phyloP scores from a whole-genome alignment of 164 flowering plant genomes.

The Umbilicus rupestris region DNA sequence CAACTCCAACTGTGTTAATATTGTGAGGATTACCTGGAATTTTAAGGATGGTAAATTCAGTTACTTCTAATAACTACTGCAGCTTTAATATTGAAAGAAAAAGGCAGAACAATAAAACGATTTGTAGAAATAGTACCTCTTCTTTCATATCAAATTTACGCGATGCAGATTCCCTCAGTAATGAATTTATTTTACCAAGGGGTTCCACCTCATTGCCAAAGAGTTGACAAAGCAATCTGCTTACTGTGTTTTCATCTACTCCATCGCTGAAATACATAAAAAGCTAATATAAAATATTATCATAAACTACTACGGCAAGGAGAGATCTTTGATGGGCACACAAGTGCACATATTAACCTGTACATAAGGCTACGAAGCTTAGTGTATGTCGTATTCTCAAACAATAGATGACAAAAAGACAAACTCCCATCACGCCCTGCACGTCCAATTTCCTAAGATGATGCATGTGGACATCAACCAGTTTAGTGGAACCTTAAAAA shows the following conservation, averaged over 20 bases:
- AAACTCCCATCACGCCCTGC: slow-evolving; percentile 92
- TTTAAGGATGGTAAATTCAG: neutral
- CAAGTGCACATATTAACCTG: slow-evolving; percentile 36
- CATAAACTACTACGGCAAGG: neutral
- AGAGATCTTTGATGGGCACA: neutral
- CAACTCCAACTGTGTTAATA: slow-evolving; percentile 73
- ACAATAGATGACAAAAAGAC: slow-evolving; percentile 77
- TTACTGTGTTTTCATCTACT: slow-evolving; percentile 76
- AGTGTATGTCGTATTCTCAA: slow-evolving; percentile 60
- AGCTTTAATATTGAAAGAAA: neutral
- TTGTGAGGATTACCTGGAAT: slow-evolving; percentile 68
- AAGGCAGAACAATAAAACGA: neutral
- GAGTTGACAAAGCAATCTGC: slow-evolving; percentile 59
- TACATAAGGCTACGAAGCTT: slow-evolving; percentile 72
- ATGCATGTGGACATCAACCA: neutral
- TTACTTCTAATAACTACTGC: neutral
- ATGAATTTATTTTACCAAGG: slow-evolving; percentile 42
- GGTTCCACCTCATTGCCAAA: slow-evolving; percentile 26
- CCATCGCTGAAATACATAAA: slow-evolving; percentile 62
- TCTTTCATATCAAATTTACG: slow-evolving; percentile 89
- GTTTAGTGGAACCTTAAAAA: neutral
- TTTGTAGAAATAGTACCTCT: slow-evolving; percentile 46
- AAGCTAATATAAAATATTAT: slow-evolving; percentile 10
- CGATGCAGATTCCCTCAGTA: slow-evolving; percentile 66
- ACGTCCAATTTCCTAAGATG: slow-evolving; percentile 79